Evolutionary conservation across 176 grass and related monocot genomes (phyloP).

Genomic region (Triticum urartu): DNA sequence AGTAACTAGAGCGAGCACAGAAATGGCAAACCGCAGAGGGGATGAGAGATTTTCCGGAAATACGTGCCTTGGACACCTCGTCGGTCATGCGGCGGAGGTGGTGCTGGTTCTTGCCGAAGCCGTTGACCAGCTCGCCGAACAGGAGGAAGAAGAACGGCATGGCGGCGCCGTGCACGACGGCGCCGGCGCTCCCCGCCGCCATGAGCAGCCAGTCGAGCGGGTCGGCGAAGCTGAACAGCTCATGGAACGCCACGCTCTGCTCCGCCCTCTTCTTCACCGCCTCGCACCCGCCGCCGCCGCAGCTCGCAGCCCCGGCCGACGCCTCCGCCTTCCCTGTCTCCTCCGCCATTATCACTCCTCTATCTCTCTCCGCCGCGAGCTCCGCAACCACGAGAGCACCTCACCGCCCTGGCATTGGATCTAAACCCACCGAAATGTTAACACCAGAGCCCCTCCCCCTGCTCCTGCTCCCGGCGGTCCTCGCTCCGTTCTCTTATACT

Average conservation of each 20-base stretch:
- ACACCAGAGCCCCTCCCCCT: slow-evolving; percentile 10
- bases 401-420: slow-evolving; percentile 42
- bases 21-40: neutral
- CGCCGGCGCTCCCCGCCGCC: slow-evolving; percentile 69
- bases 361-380: neutral
- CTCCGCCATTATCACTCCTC: slow-evolving; percentile 40
- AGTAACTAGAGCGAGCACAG: neutral
- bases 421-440: neutral
- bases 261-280: slow-evolving; percentile 58
- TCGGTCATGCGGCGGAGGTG: slow-evolving; percentile 76
- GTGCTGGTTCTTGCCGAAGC: slow-evolving; percentile 89
- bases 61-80: slow-evolving; percentile 73
- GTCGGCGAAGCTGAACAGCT: slow-evolving; percentile 88
- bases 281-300: slow-evolving; percentile 26
- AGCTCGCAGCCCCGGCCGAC: slow-evolving; percentile 3
- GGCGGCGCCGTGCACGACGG: slow-evolving; percentile 76
- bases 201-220: slow-evolving; percentile 71
- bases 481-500: slow-evolving; percentile 44
- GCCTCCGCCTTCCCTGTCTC: slow-evolving; percentile 40
- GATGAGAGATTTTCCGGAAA: neutral
- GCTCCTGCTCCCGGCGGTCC: slow-evolving; percentile 16
- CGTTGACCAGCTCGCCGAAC: slow-evolving; percentile 89
- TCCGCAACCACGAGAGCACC: neutral
- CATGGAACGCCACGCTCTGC: slow-evolving; percentile 65
- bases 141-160: slow-evolving; percentile 94